Base-by-base conservation (phyloP, 768 basidiomycete genomes). In the Tylopilus sp. region DNA sequence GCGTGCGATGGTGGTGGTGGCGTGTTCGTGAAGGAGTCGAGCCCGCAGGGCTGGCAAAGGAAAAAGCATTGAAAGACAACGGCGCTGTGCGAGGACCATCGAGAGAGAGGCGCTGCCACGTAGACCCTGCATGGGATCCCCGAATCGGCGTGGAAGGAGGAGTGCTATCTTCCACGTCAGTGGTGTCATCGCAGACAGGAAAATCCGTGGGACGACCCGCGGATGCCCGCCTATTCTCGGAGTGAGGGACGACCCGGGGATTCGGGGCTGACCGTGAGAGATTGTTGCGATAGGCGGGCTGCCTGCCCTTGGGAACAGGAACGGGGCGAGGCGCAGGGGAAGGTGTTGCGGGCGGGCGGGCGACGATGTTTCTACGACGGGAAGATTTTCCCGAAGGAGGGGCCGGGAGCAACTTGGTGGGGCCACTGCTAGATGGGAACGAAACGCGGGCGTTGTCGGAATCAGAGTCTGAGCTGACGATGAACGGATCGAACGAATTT, bases 171-270 rank as follows among this genome's bases (percentile, higher is more conserved):
- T 72, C 68, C 6, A 71, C 72, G 41, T 85, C 83, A 36, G 78
- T 84, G 58, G 78, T 77, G 60, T 91, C 88, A 57, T 90, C 87
- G 59, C 87, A 89, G 41, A 91, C 71, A 3, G 85, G 87, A 67
- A 88, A 88, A 31, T 71, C 73, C 42, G 60, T 45, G 43, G 65
- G 61, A 48, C 62, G 44, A n/a, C 68, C 69, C 11, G 66, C 62
- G 1, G 64, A 66, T 5, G 67, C 60, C 43, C 73, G 74, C 44
- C 72, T 73, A 33, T 66, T 65, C 55, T 36, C 57, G 37, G 68
- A 55, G 37, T 66, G 68, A 43, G 59, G 54, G 45, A 64, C 65
- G 56, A 67, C 67, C 48, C 73, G 74, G 9, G 74, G 68, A 25
- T 71, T 64, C 17, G 83, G 85, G 8, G 77, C 82, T 1, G 84